A percentile compares a stretch with the other conserved stretches of the same genome.
phyloP scores from a whole-genome alignment of 2,329 filamentous ascomycete species.

The Phialophora chinensis region DNA sequence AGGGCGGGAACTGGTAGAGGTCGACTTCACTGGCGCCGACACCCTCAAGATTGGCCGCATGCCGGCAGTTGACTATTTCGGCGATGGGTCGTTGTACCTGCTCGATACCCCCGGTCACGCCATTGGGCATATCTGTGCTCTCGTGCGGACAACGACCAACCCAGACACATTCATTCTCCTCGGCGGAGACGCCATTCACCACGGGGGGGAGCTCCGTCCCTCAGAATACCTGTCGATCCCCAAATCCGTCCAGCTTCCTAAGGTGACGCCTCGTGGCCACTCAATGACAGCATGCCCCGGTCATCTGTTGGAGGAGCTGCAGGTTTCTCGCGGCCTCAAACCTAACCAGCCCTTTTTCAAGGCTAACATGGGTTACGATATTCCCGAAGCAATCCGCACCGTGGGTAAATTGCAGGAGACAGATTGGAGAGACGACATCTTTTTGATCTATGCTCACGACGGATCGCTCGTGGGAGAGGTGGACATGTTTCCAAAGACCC shows the following conservation, averaged over 20 bases:
- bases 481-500: slow-evolving; percentile 39
- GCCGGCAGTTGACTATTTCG: slow-evolving; percentile 50
- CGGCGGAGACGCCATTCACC: slow-evolving; percentile 57
- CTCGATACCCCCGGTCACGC: slow-evolving; percentile 55
- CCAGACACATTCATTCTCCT: slow-evolving; percentile 56
- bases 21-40: slow-evolving; percentile 1
- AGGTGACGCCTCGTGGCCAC: no score
- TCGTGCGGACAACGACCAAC: slow-evolving; percentile 51
- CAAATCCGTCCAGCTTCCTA: no score
- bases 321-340: no score
- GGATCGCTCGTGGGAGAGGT: slow-evolving; percentile 36
- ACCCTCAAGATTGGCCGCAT: slow-evolving; percentile 42
- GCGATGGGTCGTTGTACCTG: slow-evolving; percentile 51
- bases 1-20: slow-evolving; percentile 6
- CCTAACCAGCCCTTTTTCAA: slow-evolving; percentile 46
- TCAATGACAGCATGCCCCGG: no score
- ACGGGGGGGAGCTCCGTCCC: slow-evolving; percentile 39
- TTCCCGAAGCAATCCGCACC: slow-evolving; percentile 16
- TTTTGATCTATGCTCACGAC: slow-evolving; percentile 43
- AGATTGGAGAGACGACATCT: slow-evolving; percentile 40
- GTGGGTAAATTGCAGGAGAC: slow-evolving; percentile 22
- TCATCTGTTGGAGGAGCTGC: no score
- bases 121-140: slow-evolving; percentile 56
- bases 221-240: slow-evolving; percentile 13
- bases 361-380: slow-evolving; percentile 20